Conservation (phyloP, 208 protist genomes). For the Trypanosoma mega region DNA sequence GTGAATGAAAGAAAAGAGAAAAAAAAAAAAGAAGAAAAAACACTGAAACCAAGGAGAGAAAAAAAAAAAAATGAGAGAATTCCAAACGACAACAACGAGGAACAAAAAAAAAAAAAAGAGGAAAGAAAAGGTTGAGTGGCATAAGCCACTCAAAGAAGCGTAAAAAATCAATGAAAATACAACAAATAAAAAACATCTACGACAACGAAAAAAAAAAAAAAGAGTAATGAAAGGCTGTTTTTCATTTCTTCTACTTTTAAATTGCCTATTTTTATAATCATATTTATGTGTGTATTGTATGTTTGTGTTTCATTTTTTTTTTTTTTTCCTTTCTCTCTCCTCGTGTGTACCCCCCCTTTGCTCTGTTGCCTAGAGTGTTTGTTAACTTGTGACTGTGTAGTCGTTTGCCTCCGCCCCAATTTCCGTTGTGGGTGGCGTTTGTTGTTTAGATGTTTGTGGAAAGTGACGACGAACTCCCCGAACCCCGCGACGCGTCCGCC, state of each 20-base stretch:
- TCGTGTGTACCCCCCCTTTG: too few species aligned
- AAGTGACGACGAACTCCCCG: slow-evolving; percentile 49
- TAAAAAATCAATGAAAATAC: neutral
- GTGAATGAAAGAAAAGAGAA: too few species aligned
- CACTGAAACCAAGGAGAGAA: too few species aligned
- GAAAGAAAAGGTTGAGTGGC: neutral
- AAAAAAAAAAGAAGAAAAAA: too few species aligned
- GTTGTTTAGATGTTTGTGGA: slow-evolving; percentile 30
- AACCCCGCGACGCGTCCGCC: slow-evolving; percentile 12
- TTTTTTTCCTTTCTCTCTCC: slow-evolving; percentile 6
- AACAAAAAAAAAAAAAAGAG: too few species aligned
- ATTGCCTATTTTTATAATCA: slow-evolving; percentile 1
- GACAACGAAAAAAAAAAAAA: slow-evolving; percentile 14
- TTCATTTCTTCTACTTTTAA: neutral
- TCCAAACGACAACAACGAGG: too few species aligned
- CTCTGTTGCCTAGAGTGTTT: too few species aligned
- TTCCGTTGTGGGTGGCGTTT: neutral
- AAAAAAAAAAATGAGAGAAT: too few species aligned
- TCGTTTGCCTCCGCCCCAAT: too few species aligned
- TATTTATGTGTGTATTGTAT: neutral
- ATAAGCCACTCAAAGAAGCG: neutral
- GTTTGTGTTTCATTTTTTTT: neutral
- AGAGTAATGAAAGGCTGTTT: neutral
- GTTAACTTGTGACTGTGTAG: too few species aligned
- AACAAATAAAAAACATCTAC: neutral